phyloP scores from a whole-genome alignment of 306 rosid species.

The Ziziphus jujuba region DNA sequence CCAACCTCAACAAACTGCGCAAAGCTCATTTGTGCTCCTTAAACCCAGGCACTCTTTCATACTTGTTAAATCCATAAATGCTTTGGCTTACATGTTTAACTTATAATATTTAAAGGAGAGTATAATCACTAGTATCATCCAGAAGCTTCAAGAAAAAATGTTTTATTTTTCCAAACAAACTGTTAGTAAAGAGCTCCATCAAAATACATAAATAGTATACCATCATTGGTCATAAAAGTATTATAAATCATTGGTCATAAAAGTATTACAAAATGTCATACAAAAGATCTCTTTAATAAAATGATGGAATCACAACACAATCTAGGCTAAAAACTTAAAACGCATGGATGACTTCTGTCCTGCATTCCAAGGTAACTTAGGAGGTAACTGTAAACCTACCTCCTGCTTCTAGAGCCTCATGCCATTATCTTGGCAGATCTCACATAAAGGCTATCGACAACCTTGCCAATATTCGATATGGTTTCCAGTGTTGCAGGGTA shows the following conservation, averaged over 20 bases:
- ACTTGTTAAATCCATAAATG: too few relatives aligned
- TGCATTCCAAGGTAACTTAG: background rate
- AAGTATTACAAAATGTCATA: slow-evolving; percentile 5
- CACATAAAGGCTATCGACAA: slow-evolving; percentile 86
- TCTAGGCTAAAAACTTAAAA: slow-evolving; percentile 1
- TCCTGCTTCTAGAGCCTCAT: slow-evolving; percentile 26
- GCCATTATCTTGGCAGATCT: slow-evolving; percentile 98
- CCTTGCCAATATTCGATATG: slow-evolving; percentile 82
- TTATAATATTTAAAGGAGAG: too few relatives aligned
- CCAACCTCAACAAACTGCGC: too few relatives aligned
- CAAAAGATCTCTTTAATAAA: too few relatives aligned
- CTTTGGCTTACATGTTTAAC: too few relatives aligned
- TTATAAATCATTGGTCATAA: too few relatives aligned
- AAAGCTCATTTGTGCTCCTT: too few relatives aligned
- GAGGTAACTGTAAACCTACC: background rate
- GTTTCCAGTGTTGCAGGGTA: slow-evolving; percentile 75
- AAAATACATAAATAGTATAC: background rate
- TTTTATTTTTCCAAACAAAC: background rate
- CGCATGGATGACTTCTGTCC: slow-evolving; percentile 3
- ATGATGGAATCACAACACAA: slow-evolving; percentile 3
- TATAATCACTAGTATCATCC: background rate
- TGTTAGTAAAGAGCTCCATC: background rate
- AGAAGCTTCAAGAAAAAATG: background rate
- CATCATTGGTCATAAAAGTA: background rate
- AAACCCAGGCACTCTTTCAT: too few relatives aligned